These are phyloP conservation scores for Juglanconis sp. DNA, from an alignment of 2,329 filamentous ascomycete genomes.

Conservation along the genomic window DNA sequence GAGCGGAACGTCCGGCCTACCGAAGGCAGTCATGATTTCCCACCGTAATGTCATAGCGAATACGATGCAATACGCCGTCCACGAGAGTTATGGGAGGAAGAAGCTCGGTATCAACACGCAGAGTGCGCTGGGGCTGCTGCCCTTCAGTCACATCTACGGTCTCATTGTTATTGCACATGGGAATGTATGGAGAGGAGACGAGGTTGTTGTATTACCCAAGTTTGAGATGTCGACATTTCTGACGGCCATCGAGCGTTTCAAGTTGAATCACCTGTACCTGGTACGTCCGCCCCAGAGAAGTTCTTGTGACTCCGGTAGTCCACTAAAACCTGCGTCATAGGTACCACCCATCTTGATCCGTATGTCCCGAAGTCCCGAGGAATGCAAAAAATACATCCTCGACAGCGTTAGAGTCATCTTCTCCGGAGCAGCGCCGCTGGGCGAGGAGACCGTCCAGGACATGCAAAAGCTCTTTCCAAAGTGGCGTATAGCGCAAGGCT, in stretches of 20 bases:
- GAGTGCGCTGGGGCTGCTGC: slow-evolving; percentile 64
- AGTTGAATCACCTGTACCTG: slow-evolving; percentile 63
- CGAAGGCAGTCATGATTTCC: slow-evolving; percentile 84
- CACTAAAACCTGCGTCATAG: slow-evolving; percentile 30
- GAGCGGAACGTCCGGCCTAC: slow-evolving; percentile 74
- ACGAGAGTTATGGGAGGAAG: slow-evolving; percentile 36
- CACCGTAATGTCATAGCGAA: slow-evolving; percentile 79
- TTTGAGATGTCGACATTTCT: slow-evolving; percentile 68
- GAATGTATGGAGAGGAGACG: slow-evolving; percentile 67
- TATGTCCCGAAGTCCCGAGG: slow-evolving; percentile 62
- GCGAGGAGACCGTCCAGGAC: slow-evolving; percentile 67
- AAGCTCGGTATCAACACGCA: slow-evolving; percentile 36
- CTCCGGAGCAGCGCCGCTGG: slow-evolving; percentile 75
- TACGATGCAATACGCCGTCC: slow-evolving; percentile 58
- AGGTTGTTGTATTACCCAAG: slow-evolving; percentile 65
- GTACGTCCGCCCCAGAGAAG: slow-evolving; percentile 37
- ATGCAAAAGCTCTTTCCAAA: slow-evolving; percentile 58
- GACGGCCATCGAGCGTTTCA: slow-evolving; percentile 61
- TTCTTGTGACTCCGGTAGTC: not conserved
- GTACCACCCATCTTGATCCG: slow-evolving; percentile 80
- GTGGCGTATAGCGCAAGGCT: slow-evolving; percentile 66
- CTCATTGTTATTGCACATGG: slow-evolving; percentile 68
- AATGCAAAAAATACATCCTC: slow-evolving; percentile 67
- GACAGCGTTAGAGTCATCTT: slow-evolving; percentile 64
- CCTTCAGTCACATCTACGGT: slow-evolving; percentile 79